These are phyloP conservation scores for Camillea tinctor DNA, from an alignment of 2,329 filamentous ascomycete species.

Conservation along the genomic window DNA sequence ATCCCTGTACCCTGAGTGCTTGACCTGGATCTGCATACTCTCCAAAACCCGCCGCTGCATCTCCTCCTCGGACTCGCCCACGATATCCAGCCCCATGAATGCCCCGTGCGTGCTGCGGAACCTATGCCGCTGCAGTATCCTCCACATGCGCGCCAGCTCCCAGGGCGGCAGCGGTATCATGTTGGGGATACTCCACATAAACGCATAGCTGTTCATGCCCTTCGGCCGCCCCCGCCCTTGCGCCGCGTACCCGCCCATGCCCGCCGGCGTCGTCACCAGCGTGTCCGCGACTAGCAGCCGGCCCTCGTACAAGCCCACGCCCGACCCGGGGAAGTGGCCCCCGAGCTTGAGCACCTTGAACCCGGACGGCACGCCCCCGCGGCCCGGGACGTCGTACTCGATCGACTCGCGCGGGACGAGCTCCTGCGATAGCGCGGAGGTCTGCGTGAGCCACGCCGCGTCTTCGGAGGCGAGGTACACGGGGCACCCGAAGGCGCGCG, in stretches of 20 bases:
- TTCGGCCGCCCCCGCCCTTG: constrained; percentile 39
- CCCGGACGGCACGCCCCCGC: constrained; percentile 38
- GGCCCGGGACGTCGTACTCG: constrained; percentile 37
- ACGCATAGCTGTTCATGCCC: constrained; percentile 58
- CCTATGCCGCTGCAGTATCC: constrained; percentile 57
- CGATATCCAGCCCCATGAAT: constrained; percentile 63
- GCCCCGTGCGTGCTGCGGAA: constrained; percentile 68
- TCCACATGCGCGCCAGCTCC: constrained; percentile 69
- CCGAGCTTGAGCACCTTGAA: constrained; percentile 67
- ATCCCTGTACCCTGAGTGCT: constrained; percentile 44
- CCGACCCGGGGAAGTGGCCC: constrained; percentile 76
- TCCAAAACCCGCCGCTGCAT: constrained; percentile 67
- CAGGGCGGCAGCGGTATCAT: constrained; percentile 67
- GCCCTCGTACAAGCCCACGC: constrained; percentile 61
- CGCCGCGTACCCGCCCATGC: constrained; percentile 46
- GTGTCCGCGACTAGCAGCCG: constrained; percentile 76
- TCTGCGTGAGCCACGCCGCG: constrained; percentile 57
- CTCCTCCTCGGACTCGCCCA: constrained; percentile 38
- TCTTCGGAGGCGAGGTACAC: constrained; percentile 70
- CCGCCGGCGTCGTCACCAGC: constrained; percentile 66
- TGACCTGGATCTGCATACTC: constrained; percentile 73
- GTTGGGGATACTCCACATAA: constrained; percentile 78
- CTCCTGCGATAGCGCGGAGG: constrained; percentile 38
- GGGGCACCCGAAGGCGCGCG: constrained; percentile 63
- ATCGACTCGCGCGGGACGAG: constrained; percentile 44